A percentile compares a stretch with the other conserved stretches of the same genome.
phyloP scores from a whole-genome alignment of 306 rosid species.

The Sophora flavescens region DNA sequence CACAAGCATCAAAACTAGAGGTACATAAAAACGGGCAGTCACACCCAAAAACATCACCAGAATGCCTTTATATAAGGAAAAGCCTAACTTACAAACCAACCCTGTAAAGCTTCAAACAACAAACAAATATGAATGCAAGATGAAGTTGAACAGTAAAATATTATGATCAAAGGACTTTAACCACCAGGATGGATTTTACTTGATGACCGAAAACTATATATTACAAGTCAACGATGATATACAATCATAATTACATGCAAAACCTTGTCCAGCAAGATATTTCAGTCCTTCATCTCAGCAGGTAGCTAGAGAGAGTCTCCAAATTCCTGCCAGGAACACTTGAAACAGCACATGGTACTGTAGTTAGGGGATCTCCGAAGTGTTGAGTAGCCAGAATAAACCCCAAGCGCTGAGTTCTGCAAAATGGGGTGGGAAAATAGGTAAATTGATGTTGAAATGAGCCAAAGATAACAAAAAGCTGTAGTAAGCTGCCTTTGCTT shows the following conservation, averaged over 20 bases:
- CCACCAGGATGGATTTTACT: background rate
- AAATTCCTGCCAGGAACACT: slow-evolving; percentile 80
- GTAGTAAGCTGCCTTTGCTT: background rate
- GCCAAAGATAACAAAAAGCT: slow-evolving; percentile 2
- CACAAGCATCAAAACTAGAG: too few species aligned
- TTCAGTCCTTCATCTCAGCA: slow-evolving; percentile 49
- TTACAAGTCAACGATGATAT: too few species aligned
- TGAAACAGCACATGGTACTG: slow-evolving; percentile 94
- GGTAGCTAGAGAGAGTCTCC: slow-evolving; percentile 74
- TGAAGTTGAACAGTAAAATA: background rate
- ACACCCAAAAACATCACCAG: too few species aligned
- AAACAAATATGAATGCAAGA: too few species aligned
- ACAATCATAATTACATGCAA: background rate
- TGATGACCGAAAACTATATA: background rate
- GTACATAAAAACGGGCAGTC: too few species aligned
- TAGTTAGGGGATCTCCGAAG: slow-evolving; percentile 80
- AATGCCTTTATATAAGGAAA: too few species aligned
- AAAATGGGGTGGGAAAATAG: slow-evolving; percentile 18
- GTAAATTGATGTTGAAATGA: background rate
- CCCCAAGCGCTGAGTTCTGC: slow-evolving; percentile 82
- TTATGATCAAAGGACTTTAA: slow-evolving; percentile 4
- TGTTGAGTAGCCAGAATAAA: slow-evolving; percentile 78
- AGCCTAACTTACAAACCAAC: too few species aligned
- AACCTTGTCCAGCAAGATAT: slow-evolving; percentile 17
- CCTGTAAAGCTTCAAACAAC: too few species aligned